Base-by-base conservation (phyloP, 495 filamentous ascomycete species). In the Podospora conica region DNA sequence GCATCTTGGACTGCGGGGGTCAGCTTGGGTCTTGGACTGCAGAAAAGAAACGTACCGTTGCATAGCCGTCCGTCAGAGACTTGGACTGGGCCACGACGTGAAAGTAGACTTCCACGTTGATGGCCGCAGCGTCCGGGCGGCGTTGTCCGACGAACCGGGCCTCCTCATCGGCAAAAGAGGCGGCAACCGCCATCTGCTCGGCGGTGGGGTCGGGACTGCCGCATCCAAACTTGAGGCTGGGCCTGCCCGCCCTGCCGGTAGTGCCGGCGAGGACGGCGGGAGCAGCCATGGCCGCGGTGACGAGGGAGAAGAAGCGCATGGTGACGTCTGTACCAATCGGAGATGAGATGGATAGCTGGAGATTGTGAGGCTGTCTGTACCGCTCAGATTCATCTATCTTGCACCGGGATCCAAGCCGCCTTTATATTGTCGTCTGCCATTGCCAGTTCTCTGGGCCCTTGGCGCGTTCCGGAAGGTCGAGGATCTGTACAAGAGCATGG, bases 101-200 rank as follows among this genome's bases (percentile, higher is more conserved):
- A 79, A 90, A 87, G 73, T 87, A 87, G 23, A 80, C 77, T 40
- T 83, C 75, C 59, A 90, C 77, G 61, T 69, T 79, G 69, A 82
- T 66, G 21, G 69, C 65, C 57, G 72, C 31, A 68, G 69, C 23
- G 60, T 60, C 55, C 2, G 21, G 53, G 57, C 10, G 18, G 68
- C 67, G 28, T 60, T 23, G 29, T 72, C 67, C 29, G 77, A 73
- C 60, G 73, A 55, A 29, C 1, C 18, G 18, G 15, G 68, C 67
- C 69, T 78, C 70, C 22, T 67, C 63, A 10, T 58, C 63, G 25
- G 76, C 69, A 27, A 78, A 61, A 22, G 71, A 66, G 53, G 75
- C 48, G n/a, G 75, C 74, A 57, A 68, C 64, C 54, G 62, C 10
- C 33, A 79, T 67, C 58, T 81, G 78, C 67, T 78, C 66, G 33